Percentiles rank a stretch among this genome's conserved stretches.
Conservation (phyloP, 1,139 yeast species). For the Hemisphaericaspora subhashii region DNA sequence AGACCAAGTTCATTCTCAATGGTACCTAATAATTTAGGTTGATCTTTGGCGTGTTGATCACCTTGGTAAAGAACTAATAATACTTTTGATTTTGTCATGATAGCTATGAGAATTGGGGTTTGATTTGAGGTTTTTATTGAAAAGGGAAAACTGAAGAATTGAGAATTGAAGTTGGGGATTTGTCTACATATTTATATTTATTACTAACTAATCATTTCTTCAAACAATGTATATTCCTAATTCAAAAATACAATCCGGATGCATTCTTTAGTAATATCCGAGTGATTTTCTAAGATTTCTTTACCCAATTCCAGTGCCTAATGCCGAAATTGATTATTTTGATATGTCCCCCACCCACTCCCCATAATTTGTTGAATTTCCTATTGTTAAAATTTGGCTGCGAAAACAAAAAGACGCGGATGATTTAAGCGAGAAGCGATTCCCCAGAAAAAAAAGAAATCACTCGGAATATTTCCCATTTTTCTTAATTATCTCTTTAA, state of each 20-base stretch:
- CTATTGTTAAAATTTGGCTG: neutral
- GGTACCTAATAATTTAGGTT: conserved; percentile 63
- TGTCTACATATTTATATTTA: neutral
- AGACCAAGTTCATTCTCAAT: conserved; percentile 77
- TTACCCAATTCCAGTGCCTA: neutral
- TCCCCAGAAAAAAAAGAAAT: neutral
- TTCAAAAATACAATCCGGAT: too few relatives aligned
- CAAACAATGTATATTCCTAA: too few relatives aligned
- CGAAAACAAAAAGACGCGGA: neutral
- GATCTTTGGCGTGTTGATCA: conserved; percentile 58
- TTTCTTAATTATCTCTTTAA: neutral
- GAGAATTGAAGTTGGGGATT: neutral
- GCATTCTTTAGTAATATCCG: too few relatives aligned
- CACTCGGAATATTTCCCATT: neutral
- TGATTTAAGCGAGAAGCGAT: too few relatives aligned
- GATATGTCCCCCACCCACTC: neutral
- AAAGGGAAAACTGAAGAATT: neutral
- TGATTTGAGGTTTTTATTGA: neutral
- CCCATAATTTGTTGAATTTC: neutral
- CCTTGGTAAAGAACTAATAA: conserved; percentile 59
- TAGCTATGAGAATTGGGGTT: neutral
- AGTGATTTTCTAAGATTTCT: neutral
- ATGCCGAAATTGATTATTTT: neutral
- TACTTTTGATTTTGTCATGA: conserved; percentile 36
- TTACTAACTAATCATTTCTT: too few relatives aligned